A percentile compares a stretch with the other conserved stretches of the same genome.
phyloP scores from a whole-genome alignment of 2,329 filamentous ascomycete species.

The Botrytis hyacinthi region DNA sequence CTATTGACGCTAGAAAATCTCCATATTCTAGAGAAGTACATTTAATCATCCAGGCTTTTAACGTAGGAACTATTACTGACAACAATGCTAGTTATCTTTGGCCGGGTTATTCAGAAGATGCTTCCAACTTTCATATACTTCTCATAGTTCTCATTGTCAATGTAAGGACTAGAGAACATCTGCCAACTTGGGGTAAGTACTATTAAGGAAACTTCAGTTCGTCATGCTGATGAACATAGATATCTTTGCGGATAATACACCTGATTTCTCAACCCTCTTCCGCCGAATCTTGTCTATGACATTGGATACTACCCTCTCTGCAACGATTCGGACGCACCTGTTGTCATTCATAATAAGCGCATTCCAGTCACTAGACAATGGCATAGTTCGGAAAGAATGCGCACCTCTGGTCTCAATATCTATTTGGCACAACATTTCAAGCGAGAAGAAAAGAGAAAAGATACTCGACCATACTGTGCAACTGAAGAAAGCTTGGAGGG shows the following conservation, averaged over 20 bases:
- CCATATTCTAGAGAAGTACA: slow-evolving; percentile 80
- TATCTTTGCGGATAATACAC: slow-evolving; percentile 71
- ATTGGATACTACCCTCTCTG: slow-evolving; percentile 65
- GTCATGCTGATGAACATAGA: slow-evolving; percentile 45
- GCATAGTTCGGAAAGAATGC: slow-evolving; percentile 90
- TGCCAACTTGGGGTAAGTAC: slow-evolving; percentile 78
- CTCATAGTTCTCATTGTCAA: slow-evolving; percentile 83
- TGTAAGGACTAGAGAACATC: slow-evolving; percentile 81
- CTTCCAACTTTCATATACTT: slow-evolving; percentile 88
- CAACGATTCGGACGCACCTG: slow-evolving; percentile 73
- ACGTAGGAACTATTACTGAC: slow-evolving; percentile 22
- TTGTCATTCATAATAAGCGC: slow-evolving; percentile 85
- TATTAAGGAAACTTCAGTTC: background rate
- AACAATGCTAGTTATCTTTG: slow-evolving; percentile 72
- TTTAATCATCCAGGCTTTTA: background rate
- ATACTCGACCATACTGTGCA: slow-evolving; percentile 71
- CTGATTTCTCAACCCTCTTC: slow-evolving; percentile 86
- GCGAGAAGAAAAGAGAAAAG: slow-evolving; percentile 69
- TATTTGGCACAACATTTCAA: slow-evolving; percentile 91
- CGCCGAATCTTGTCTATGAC: slow-evolving; percentile 85
- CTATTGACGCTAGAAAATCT: slow-evolving; percentile 84
- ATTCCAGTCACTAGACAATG: slow-evolving; percentile 90
- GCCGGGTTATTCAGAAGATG: slow-evolving; percentile 85
- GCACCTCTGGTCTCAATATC: slow-evolving; percentile 91
- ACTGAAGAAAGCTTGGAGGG: slow-evolving; percentile 86